Base-by-base conservation (phyloP, 169 alveolate genomes). In the Eimeria necatrix region DNA sequence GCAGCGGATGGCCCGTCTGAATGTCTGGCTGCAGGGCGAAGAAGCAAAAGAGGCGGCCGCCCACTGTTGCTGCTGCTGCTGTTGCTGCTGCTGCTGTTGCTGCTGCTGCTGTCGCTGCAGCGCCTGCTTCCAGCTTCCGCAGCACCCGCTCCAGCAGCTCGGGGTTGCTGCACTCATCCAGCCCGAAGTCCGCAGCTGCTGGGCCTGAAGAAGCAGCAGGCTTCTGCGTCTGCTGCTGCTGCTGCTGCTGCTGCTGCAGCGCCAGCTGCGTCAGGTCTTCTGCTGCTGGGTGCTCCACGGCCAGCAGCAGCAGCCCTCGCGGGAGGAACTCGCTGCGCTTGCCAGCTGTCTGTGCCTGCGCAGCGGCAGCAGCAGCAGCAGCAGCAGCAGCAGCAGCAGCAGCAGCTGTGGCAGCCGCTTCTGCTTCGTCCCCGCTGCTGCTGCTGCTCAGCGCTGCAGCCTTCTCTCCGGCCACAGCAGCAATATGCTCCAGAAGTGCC, bases 131-230 rank as follows among this genome's bases (percentile, higher is more conserved):
- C 7, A 80, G n/a, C 51, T 52, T 51, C 22, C 71, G 89, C 51
- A 80, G 71, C 59, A 80, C 89, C n/a, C 70, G 71, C 70, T 80
- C 51, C 89, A 80, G n/a, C 0, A 80, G 89, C 22, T 80, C 89
- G 20, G 71, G 71, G 89, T 52, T 24, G 71, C 61, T 80, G 89
- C 89, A 80, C 51, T 80, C 89, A 5, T 80, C 89, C 89, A 80
- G n/a, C 51, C 89, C 89, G 53, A 80, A 49, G 32, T 52, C 89
- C 8, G 70, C 89, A 80, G 49, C 71, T 6, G 71, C 73, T 49
- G 22, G 14, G 16, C 48, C 48, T 8, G 78, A n/a, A 20, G 78
- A 4, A 2, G 22, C 78, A 20, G 78, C 78, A 6, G n/a, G n/a
- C n/a, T n/a, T 61, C 89, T 20, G 89, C 89, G 20, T 61, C 24